Evolutionary conservation across 495 filamentous ascomycete genomes (phyloP).

Genomic region (Cercophora scortea): DNA sequence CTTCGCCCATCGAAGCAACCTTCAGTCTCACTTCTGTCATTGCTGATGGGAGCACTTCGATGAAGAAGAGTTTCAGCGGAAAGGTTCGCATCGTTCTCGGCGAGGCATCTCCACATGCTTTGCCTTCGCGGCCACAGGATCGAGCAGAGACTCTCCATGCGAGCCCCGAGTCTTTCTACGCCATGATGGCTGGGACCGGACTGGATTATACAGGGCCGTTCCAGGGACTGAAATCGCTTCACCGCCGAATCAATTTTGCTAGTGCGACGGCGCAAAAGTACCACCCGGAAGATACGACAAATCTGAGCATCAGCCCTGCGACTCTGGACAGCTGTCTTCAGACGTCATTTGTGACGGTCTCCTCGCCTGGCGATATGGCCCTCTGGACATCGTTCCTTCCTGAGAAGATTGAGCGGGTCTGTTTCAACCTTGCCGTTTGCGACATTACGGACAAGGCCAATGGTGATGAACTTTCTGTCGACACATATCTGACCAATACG

Average conservation of each 20-base stretch:
- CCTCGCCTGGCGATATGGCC: constrained; percentile 35
- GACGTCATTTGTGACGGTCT: constrained; percentile 32
- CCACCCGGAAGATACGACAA: constrained; percentile 24
- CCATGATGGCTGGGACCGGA: constrained; percentile 33
- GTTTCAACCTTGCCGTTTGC: constrained; percentile 32
- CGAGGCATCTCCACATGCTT: constrained; percentile 8
- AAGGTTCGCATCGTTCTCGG: constrained; percentile 26
- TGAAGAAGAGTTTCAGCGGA: constrained; percentile 30
- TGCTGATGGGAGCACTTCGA: constrained; percentile 23
- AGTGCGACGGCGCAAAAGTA: constrained; percentile 26
- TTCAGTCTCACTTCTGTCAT: constrained; percentile 29
- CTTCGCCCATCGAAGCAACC: constrained; percentile 23
- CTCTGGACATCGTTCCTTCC: constrained; percentile 42
- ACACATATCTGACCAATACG: constrained; percentile 23
- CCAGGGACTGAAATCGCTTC: constrained; percentile 26
- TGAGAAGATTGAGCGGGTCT: constrained; percentile 20
- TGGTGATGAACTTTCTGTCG: constrained; percentile 22
- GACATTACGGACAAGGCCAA: constrained; percentile 6
- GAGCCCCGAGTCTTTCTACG: constrained; percentile 33
- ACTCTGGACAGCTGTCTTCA: constrained; percentile 44
- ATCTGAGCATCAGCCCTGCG: constrained; percentile 35
- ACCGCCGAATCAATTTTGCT: constrained; percentile 38
- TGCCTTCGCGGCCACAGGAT: constrained; percentile 16
- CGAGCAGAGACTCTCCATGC: constrained; percentile 27
- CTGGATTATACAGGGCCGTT: constrained; percentile 38